Evolutionary conservation across 2,329 filamentous ascomycete genomes (phyloP).

Genomic region (Stemphylium beticola): DNA sequence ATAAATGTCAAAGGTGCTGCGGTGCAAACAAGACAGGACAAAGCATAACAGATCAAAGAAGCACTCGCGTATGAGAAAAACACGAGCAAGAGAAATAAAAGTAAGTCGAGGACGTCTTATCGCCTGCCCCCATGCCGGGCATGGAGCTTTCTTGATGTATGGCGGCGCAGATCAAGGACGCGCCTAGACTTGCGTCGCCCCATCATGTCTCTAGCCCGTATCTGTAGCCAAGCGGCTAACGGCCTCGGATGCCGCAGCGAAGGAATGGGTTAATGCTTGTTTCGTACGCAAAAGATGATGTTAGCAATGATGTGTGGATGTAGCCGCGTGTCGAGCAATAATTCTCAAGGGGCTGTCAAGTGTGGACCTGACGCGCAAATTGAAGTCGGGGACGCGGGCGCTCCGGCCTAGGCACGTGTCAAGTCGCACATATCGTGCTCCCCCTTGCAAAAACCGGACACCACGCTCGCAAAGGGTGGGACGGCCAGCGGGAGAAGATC

Average conservation of each 20-base stretch:
- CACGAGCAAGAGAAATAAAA: background rate
- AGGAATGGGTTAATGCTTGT: background rate
- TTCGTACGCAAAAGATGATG: background rate
- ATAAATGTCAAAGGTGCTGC: background rate
- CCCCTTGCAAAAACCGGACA: background rate
- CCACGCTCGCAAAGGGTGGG: no score
- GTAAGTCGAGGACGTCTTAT: background rate
- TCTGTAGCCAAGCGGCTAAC: constrained; percentile 2
- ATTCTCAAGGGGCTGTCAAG: background rate
- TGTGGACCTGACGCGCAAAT: background rate
- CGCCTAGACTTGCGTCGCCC: constrained; percentile 7
- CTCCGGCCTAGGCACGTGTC: background rate
- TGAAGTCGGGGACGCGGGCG: background rate
- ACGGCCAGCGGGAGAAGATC: background rate
- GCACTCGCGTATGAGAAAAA: background rate
- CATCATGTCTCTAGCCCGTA: background rate
- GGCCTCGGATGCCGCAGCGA: background rate
- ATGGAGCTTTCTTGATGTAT: constrained; percentile 1
- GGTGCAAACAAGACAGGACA: background rate
- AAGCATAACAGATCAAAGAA: background rate
- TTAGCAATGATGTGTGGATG: background rate
- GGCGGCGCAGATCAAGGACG: constrained; percentile 6
- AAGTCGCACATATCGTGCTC: background rate
- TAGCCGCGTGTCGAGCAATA: constrained; percentile 1
- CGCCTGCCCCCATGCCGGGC: constrained; percentile 9